Base-by-base conservation (phyloP, 2,329 filamentous ascomycete species). In the Aspergillus tamarii region DNA sequence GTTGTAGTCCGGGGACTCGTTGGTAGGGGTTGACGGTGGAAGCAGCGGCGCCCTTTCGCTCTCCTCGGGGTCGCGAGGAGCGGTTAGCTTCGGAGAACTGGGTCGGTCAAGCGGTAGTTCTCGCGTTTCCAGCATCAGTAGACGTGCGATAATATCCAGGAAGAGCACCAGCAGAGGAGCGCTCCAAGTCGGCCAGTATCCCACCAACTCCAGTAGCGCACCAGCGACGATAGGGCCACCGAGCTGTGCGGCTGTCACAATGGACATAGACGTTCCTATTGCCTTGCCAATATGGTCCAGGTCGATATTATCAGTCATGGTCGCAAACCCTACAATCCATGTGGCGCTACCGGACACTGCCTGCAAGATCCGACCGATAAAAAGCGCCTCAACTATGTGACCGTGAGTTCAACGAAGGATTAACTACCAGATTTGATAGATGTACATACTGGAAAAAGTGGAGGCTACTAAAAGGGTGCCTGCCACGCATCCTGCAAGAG, bases 241-340 rank as follows among this genome's bases (percentile, higher is more conserved):
- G 32, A 76, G 62, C 23, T 70, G 68, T 2, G 74, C 76, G 3
- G 70, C 67, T 16, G 65, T 69, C 8, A 72, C 70, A 59, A 75
- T 66, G 2, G 70, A 66, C 60, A 70, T 71, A 32, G 70, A 61
- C 4, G 71, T 48, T 2, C 73, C 73, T 34, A 73, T 62, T 0
- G 69, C 66, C 45, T 70, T 72, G 4, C 75, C 75, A 12, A 73
- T 67, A 28, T 74, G 61, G 9, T 72, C 67, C 14, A 61, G 60
- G 1, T 65, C 68, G 30, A 75, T 69, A 36, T 69, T 74, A 36
- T 76, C 74, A 23, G 70, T 67, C 12, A 76, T 54, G 1, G 71
- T 69, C 5, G 74, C 71, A 28, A 76, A 64, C 10, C 74, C 74
- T 32, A 77, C 67, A 8, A 76, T 73, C 76, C 76, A 78, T n/a